A percentile compares a stretch with the other conserved stretches of the same genome.
Conservation (phyloP, 441 rosid species). For the Aquilaria agallochum region DNA sequence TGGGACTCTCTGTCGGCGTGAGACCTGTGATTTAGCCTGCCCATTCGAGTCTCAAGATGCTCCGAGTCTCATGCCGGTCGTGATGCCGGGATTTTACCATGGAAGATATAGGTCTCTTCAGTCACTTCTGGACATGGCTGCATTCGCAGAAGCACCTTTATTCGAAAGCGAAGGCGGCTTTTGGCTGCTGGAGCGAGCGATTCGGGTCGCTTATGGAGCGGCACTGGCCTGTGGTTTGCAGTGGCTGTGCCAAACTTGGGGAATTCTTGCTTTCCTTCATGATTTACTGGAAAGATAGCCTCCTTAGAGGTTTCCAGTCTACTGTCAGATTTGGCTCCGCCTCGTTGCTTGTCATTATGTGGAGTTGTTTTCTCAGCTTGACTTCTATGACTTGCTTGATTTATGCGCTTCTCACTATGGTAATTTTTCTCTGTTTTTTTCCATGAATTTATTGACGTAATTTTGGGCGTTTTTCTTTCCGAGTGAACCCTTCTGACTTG, state of each 20-base stretch:
- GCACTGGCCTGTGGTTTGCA: conserved; percentile 89
- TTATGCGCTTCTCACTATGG: conserved; percentile 83
- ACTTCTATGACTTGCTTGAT: conserved; percentile 85
- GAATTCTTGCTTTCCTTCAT: conserved; percentile 36
- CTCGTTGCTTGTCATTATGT: conserved; percentile 86
- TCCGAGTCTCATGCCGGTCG: not conserved
- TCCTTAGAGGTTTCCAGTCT: conserved; percentile 67
- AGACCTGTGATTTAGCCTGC: conserved; percentile 15
- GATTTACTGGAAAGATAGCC: conserved; percentile 75
- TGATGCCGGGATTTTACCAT: conserved; percentile 22
- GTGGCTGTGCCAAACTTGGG: conserved; percentile 50
- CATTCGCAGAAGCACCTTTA: conserved; percentile 67
- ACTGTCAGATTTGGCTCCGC: conserved; percentile 76
- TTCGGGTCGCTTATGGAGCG: conserved; percentile 59
- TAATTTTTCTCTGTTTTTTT: conserved; percentile 25
- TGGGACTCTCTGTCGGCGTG: conserved; percentile 14
- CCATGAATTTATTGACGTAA: not conserved
- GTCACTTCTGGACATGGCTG: conserved; percentile 93
- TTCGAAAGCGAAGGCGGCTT: conserved; percentile 37
- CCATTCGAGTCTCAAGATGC: not conserved
- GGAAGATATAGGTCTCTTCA: conserved; percentile 91
- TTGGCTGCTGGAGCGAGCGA: conserved; percentile 49
- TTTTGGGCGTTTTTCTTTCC: not conserved
- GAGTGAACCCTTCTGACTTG: too few species aligned
- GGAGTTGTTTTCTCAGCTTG: conserved; percentile 98